Base-by-base conservation (phyloP, 106 monocot species). In the Dendrobium chrysotoxum region DNA sequence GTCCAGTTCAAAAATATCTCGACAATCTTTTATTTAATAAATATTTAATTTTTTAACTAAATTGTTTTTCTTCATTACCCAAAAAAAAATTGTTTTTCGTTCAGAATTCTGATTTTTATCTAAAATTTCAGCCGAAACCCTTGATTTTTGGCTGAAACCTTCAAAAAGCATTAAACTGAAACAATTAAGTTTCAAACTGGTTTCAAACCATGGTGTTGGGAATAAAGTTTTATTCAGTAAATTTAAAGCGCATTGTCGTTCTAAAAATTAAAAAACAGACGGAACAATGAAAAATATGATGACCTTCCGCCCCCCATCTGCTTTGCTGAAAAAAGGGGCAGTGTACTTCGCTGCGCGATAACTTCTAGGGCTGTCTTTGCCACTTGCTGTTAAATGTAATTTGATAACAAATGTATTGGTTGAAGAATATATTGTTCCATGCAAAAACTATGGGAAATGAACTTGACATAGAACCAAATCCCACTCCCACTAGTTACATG, bases 401-500 rank as follows among this genome's bases (percentile, higher is more conserved):
- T 50, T 50, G 50, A 50, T 50, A 25, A 23, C 64, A 64, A 64
- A 23, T 0, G 64, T 5, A 26, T 1, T 65, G 26, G 64, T 26
- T 25, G 64, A 65, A 26, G 31, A 70, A 9, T n/a, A 61, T 5
- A 7, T 4, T 4, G 4, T 55, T 15, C 18, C 20, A 55, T 20
- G 55, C 20, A 12, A 28, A 35, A 68, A 71, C 4, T 0, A 40
- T 42, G 28, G 41, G 40, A 74, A 74, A 8, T 40, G n/a, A 74
- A 41, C 38, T 41, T 42, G 41, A n/a, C n/a, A 74, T 30, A 70
- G 50, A 70, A 26, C 8, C 28, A 70, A 70, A 42, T 42, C 41
- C 40, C 74, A 74, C 41, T 42, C 41, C 40, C 74, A 74, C 41
- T 88, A 93, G 58, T 79, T 72, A 39, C 96, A 93, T 25, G 73